Evolutionary conservation across 441 rosid genomes (phyloP).

Genomic region (Erodium moschatum): DNA sequence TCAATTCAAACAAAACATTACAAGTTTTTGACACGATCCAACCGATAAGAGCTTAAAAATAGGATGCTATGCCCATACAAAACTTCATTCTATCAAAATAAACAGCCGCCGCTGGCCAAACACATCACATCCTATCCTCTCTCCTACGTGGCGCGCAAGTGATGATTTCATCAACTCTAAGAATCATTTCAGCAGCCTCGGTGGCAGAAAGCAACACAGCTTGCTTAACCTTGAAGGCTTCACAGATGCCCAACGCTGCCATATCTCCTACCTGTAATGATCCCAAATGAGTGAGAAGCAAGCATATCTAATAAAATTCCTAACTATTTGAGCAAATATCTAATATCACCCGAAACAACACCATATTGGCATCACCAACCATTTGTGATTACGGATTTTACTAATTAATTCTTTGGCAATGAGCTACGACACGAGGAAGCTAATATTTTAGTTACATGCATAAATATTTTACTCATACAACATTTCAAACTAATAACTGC

Average conservation of each 20-base stretch:
- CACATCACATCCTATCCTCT: constrained; percentile 77
- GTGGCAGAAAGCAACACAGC: constrained; percentile 88
- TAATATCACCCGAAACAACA: not conserved
- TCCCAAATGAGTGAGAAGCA: constrained; percentile 16
- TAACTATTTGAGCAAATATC: not conserved
- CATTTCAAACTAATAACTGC: not conserved
- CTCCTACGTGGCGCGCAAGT: constrained; percentile 89
- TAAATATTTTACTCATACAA: too few species aligned
- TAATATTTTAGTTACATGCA: too few species aligned
- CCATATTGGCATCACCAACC: too few species aligned
- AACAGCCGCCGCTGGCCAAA: too few species aligned
- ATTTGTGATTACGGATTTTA: too few species aligned
- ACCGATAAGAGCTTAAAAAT: too few species aligned
- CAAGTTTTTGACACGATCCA: too few species aligned
- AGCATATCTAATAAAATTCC: not conserved
- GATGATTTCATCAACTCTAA: constrained; percentile 88
- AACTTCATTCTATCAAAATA: too few species aligned
- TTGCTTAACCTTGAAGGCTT: constrained; percentile 91
- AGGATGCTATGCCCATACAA: too few species aligned
- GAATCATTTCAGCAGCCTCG: constrained; percentile 96
- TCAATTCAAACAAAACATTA: too few species aligned
- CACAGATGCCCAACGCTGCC: constrained; percentile 74
- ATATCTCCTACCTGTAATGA: constrained; percentile 64
- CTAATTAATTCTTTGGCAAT: too few species aligned
- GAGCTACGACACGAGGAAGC: too few species aligned